Percentiles rank a stretch among this genome's conserved stretches.
Conservation (phyloP, 2,329 filamentous ascomycete genomes). For the Paecilomyces niveus region DNA sequence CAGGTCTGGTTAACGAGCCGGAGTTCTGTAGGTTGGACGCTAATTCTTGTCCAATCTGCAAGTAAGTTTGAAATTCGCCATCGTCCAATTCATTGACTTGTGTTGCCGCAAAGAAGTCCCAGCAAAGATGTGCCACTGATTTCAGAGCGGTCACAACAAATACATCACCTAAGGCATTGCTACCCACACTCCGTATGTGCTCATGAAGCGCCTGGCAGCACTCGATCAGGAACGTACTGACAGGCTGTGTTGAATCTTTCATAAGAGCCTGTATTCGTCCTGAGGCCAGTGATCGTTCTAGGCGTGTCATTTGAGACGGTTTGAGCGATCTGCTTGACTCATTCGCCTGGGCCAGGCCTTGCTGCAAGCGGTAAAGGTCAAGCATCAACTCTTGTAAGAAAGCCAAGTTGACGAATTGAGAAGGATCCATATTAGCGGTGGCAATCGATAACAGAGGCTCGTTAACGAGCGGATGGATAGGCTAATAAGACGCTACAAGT, state of each 20-base stretch:
- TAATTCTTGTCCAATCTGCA: constrained; percentile 34
- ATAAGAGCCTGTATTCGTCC: constrained; percentile 30
- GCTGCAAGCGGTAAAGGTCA: constrained; percentile 26
- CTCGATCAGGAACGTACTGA: constrained; percentile 30
- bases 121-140: constrained; percentile 38
- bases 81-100: constrained; percentile 41
- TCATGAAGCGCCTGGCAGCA: constrained; percentile 30
- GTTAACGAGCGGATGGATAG: constrained; percentile 34
- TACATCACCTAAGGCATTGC: constrained; percentile 15
- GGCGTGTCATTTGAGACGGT: constrained; percentile 34
- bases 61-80: constrained; percentile 48
- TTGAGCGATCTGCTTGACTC: constrained; percentile 27
- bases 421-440: constrained; percentile 13
- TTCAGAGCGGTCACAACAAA: constrained; percentile 19
- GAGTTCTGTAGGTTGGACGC: constrained; percentile 25
- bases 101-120: constrained; percentile 41
- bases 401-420: constrained; percentile 20
- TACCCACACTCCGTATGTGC: constrained; percentile 23
- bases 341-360: constrained; percentile 24
- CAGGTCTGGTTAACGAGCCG: constrained; percentile 15
- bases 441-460: constrained; percentile 28
- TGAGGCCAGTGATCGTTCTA: constrained; percentile 36
- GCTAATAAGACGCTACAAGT: constrained; percentile 1
- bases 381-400: constrained; percentile 32
- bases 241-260: constrained; percentile 36